Base-by-base conservation (phyloP, 176 grass and related monocot species). In the Dactylis glomerata region DNA sequence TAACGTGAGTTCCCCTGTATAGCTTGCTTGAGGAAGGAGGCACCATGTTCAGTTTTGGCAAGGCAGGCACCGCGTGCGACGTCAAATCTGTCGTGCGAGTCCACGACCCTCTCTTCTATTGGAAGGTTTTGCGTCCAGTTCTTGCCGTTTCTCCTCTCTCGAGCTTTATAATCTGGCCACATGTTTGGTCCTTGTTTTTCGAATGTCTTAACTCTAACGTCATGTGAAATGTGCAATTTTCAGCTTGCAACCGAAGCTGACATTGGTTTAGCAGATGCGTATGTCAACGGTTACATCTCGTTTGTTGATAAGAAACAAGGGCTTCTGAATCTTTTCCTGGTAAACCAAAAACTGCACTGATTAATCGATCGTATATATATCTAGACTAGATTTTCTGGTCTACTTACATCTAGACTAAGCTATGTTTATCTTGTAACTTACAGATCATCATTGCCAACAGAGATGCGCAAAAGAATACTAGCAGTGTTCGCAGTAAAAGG, bases 381-480 rank as follows among this genome's bases (percentile, higher is more conserved):
- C 22, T 4, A 23, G 10, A 23, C 22, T 24, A 57, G n/a, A n/a
- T n/a, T n/a, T n/a, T n/a, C n/a, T n/a, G n/a, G 41, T 30, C 6
- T 31, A 3, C 5, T 7, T 52, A 20, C 50, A 52, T 52, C 50
- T 52, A 3, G 9, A 52, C n/a, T 68, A 8, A 34, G 7, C 74
- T 6, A 57, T 6, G 15, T 31, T 86, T 4, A 46, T 46, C 12
- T 3, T 14, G 44, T 1, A 44, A 44, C 23, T 1, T 62, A 24
- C 83, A 97, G 94, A 86, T 97, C 84, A 87, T 97, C 46, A 94
- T 97, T 76, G 71, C 89, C 56, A 97, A 94, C 40, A 90, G 89
- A 76, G 89, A 97, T 66, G 12, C 76, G 34, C 81, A 83, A 19
- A 94, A 83, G 63, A 61, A 26, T 51, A 61, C 47, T 38, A 73